Conservation (phyloP, 306 rosid species). For the Vigna trinervia region DNA sequence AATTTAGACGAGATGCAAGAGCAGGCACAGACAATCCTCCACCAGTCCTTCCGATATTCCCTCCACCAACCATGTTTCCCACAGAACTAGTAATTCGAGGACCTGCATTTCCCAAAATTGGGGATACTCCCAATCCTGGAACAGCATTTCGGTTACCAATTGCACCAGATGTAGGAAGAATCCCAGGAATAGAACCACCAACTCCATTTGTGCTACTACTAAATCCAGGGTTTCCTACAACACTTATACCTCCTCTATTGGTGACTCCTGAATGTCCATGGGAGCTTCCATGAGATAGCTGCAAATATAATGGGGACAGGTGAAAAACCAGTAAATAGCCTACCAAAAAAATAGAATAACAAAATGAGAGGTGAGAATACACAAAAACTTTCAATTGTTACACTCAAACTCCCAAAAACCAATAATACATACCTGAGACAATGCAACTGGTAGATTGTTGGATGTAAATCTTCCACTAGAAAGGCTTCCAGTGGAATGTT, state of each 20-base stretch:
- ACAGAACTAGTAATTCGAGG: slow-evolving; percentile 91
- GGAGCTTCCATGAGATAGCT: slow-evolving; percentile 91
- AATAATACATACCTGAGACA: slow-evolving; percentile 75
- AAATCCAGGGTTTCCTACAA: slow-evolving; percentile 97
- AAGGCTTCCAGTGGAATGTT: slow-evolving; percentile 86
- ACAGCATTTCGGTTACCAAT: slow-evolving; percentile 94
- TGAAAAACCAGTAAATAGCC: slow-evolving; percentile 15
- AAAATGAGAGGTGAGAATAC: slow-evolving; percentile 30
- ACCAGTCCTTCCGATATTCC: slow-evolving; percentile 82
- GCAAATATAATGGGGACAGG: slow-evolving; percentile 45
- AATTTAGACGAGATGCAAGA: slow-evolving; percentile 82
- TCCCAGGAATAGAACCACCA: slow-evolving; percentile 98
- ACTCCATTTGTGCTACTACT: slow-evolving; percentile 94
- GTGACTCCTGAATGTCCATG: slow-evolving; percentile 89
- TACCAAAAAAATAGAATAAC: slow-evolving; percentile 28
- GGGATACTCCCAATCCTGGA: slow-evolving; percentile 97
- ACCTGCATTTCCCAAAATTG: slow-evolving; percentile 85
- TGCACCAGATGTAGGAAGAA: slow-evolving; percentile 94
- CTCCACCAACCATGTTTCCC: slow-evolving; percentile 98
- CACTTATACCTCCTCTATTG: slow-evolving; percentile 97
- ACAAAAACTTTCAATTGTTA: not conserved
- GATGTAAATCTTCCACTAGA: slow-evolving; percentile 89
- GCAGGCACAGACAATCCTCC: slow-evolving; percentile 94
- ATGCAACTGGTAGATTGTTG: slow-evolving; percentile 83
- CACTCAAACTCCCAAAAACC: slow-evolving; percentile 13